Conservation (phyloP, 2,329 filamentous ascomycete genomes). For the Epichloe festucae region DNA sequence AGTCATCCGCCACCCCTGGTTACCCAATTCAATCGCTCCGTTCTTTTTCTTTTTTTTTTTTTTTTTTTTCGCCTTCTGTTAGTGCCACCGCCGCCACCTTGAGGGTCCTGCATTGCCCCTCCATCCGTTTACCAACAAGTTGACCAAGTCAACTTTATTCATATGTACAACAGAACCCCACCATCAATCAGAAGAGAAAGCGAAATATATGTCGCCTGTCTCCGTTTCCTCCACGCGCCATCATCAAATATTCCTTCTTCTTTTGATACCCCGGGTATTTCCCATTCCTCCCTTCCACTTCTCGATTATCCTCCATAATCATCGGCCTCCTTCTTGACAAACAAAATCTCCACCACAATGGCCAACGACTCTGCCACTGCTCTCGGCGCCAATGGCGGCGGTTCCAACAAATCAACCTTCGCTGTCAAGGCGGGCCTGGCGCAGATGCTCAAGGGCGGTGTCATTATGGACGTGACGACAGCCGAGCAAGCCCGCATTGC, state of each 20-base stretch:
- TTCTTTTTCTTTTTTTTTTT: not conserved
- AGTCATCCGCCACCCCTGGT: not conserved
- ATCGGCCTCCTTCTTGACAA: not conserved
- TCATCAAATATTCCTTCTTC: not conserved
- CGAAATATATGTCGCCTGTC: not conserved
- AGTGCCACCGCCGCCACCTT: not conserved
- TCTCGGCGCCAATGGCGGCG: conserved; percentile 14
- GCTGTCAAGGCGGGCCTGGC: conserved; percentile 90
- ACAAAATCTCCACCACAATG: conserved; percentile 13
- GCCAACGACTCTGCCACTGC: conserved; percentile 22
- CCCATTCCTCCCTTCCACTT: not conserved
- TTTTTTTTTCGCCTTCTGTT: not conserved
- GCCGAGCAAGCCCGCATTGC: conserved; percentile 91
- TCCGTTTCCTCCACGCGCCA: not conserved
- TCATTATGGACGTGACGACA: conserved; percentile 98
- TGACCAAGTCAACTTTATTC: not conserved
- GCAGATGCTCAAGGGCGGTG: conserved; percentile 96
- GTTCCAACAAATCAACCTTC: conserved; percentile 45
- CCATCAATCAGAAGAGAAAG: not conserved
- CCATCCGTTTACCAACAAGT: not conserved
- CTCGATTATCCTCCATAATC: not conserved
- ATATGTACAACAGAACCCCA: not conserved
- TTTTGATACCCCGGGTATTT: not conserved
- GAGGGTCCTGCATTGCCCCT: conserved; percentile 1
- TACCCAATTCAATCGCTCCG: not conserved